Evolutionary conservation across 2,329 filamentous ascomycete species (phyloP).

Genomic region (Fusarium azukiicola): DNA sequence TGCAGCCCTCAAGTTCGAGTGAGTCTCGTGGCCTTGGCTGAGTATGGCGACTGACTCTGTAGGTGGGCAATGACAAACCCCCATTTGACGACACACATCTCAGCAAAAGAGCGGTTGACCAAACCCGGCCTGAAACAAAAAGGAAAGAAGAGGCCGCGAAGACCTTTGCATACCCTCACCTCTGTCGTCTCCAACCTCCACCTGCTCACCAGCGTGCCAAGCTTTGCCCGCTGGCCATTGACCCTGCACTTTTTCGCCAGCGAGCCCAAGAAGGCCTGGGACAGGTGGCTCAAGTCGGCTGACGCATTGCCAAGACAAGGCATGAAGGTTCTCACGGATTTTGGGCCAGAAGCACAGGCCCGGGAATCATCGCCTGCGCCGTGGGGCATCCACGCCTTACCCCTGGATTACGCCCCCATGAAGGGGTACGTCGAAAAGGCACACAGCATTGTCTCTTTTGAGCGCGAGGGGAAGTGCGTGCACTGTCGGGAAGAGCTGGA

Average conservation of each 20-base stretch:
- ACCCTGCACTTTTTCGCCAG: slow-evolving; percentile 88
- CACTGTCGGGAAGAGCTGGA: slow-evolving; percentile 72
- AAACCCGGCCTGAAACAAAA: slow-evolving; percentile 71
- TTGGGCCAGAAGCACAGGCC: slow-evolving; percentile 56
- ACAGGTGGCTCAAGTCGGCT: slow-evolving; percentile 73
- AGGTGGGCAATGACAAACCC: slow-evolving; percentile 97
- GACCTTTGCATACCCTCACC: slow-evolving; percentile 79
- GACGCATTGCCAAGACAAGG: slow-evolving; percentile 69
- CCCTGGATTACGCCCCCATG: slow-evolving; percentile 76
- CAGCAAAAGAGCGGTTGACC: slow-evolving; percentile 79
- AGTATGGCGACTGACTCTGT: not conserved
- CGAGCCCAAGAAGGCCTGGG: slow-evolving; percentile 87
- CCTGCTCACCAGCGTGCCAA: slow-evolving; percentile 87
- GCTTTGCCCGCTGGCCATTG: slow-evolving; percentile 92
- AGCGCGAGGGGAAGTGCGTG: slow-evolving; percentile 76
- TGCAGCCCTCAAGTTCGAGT: slow-evolving; percentile 97
- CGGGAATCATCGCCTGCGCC: slow-evolving; percentile 37
- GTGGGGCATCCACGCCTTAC: slow-evolving; percentile 75
- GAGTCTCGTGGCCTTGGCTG: slow-evolving; percentile 59
- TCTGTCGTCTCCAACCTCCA: slow-evolving; percentile 91
- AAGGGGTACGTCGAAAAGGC: slow-evolving; percentile 78
- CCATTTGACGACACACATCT: slow-evolving; percentile 89
- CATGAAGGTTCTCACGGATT: slow-evolving; percentile 79
- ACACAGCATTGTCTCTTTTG: slow-evolving; percentile 75
- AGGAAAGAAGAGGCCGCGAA: slow-evolving; percentile 74